phyloP scores from a whole-genome alignment of 192 early-diverging fungal species.

The Chytriomyces sp. region DNA sequence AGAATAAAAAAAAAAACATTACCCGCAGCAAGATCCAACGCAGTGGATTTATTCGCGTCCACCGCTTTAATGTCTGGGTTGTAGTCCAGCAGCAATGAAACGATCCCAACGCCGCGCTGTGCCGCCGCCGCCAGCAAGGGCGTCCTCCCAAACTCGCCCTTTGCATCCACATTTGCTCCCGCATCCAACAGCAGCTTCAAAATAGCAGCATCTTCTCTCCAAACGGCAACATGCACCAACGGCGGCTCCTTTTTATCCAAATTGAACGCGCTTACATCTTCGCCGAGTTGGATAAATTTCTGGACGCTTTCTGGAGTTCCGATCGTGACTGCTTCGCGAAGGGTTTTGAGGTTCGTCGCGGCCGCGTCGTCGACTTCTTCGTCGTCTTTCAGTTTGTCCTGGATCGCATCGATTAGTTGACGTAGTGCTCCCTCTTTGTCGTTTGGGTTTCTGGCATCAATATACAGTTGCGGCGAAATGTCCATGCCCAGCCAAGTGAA shows the following conservation, averaged over 20 bases:
- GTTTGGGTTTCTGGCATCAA: conserved; percentile 8
- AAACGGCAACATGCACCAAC: background rate
- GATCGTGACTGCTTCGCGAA: background rate
- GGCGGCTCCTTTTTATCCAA: background rate
- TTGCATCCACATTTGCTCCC: background rate
- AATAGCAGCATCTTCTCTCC: background rate
- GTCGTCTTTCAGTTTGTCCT: background rate
- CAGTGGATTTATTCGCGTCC: background rate
- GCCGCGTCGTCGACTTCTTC: background rate
- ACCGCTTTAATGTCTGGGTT: background rate
- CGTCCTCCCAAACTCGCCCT: background rate
- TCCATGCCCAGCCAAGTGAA: conserved; percentile 10
- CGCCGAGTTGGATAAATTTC: background rate
- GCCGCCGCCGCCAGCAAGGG: background rate
- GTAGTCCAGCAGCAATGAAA: background rate
- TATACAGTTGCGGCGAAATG: background rate
- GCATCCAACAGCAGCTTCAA: background rate
- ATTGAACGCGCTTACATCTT: background rate
- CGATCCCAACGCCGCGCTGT: background rate
- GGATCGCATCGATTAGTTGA: background rate
- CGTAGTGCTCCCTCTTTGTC: background rate
- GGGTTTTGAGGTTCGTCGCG: background rate
- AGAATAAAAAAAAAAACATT: background rate
- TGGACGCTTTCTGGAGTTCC: background rate
- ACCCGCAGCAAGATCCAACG: conserved; percentile 7